Conservation (phyloP, 2,329 filamentous ascomycete species). For the Akanthomyces muscarius region DNA sequence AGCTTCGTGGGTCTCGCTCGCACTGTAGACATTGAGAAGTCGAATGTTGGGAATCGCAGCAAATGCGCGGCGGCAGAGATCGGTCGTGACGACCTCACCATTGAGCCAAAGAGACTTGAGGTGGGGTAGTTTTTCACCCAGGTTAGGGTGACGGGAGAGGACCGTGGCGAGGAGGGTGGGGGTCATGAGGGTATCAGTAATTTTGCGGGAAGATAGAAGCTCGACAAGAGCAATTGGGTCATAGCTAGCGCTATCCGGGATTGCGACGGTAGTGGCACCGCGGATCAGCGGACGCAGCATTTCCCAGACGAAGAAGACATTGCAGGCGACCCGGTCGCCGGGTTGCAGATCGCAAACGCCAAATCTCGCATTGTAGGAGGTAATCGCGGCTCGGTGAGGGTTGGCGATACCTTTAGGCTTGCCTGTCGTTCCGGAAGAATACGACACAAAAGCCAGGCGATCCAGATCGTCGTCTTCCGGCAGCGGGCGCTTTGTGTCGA, state of each 20-base stretch:
- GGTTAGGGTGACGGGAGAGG: slow-evolving; percentile 62
- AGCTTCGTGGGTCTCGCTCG: slow-evolving; percentile 77
- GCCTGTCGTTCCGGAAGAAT: slow-evolving; percentile 74
- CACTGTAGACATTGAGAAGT: slow-evolving; percentile 76
- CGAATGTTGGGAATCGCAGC: slow-evolving; percentile 64
- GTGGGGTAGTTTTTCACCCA: slow-evolving; percentile 59
- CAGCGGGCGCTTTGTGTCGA: slow-evolving; percentile 44
- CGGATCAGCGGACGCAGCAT: slow-evolving; percentile 72
- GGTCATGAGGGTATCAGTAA: slow-evolving; percentile 81
- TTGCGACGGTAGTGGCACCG: slow-evolving; percentile 70
- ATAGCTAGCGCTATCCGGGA: slow-evolving; percentile 73
- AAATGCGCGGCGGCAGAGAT: slow-evolving; percentile 65
- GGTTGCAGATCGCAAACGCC: slow-evolving; percentile 63
- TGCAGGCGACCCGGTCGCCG: slow-evolving; percentile 78
- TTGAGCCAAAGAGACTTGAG: slow-evolving; percentile 74
- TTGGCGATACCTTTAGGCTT: slow-evolving; percentile 81
- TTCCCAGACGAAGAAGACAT: slow-evolving; percentile 86
- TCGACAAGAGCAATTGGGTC: slow-evolving; percentile 72
- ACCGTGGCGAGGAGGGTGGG: slow-evolving; percentile 74
- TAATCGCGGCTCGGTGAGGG: slow-evolving; percentile 68
- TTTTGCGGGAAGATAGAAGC: slow-evolving; percentile 58
- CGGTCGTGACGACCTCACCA: slow-evolving; percentile 76
- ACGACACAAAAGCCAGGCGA: slow-evolving; percentile 73
- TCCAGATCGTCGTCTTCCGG: slow-evolving; percentile 67
- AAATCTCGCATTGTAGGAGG: slow-evolving; percentile 72